phyloP scores from a whole-genome alignment of 768 basidiomycete genomes.

The Suillus subaureus region DNA sequence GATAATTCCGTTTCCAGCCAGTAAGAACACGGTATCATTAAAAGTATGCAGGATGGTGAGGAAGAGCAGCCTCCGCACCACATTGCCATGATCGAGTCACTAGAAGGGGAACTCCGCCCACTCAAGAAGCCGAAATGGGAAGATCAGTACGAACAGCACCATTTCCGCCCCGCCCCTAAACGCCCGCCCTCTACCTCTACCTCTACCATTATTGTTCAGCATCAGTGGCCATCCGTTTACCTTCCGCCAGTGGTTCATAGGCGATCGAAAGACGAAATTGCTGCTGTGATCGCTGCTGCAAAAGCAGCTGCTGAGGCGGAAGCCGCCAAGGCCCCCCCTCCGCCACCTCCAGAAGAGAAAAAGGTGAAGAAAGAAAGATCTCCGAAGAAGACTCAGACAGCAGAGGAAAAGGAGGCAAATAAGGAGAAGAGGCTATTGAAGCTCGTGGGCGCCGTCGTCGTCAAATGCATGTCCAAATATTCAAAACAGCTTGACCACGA shows the following conservation, averaged over 20 bases:
- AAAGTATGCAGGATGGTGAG: slow-evolving; percentile 30
- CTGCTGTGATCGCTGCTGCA: slow-evolving; percentile 42
- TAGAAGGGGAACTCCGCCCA: slow-evolving; percentile 31
- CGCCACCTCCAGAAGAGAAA: slow-evolving; percentile 16
- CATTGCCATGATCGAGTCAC: slow-evolving; percentile 22
- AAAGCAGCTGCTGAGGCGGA: slow-evolving; percentile 30
- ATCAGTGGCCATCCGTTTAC: too few relatives aligned
- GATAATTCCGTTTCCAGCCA: neutral
- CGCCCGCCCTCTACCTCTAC: neutral
- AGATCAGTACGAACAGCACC: slow-evolving; percentile 16
- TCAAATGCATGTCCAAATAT: slow-evolving; percentile 92
- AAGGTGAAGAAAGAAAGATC: slow-evolving; percentile 31
- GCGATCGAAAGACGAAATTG: slow-evolving; percentile 31
- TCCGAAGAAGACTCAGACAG: slow-evolving; percentile 43
- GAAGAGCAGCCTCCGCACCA: slow-evolving; percentile 23
- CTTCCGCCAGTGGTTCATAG: neutral
- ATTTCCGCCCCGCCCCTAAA: slow-evolving; percentile 15
- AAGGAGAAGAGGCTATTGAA: slow-evolving; percentile 85
- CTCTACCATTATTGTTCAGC: neutral
- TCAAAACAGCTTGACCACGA: slow-evolving; percentile 74
- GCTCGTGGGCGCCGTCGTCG: slow-evolving; percentile 87
- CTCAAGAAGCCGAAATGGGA: slow-evolving; percentile 35
- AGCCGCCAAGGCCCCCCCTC: slow-evolving; percentile 12
- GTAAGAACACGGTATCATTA: neutral
- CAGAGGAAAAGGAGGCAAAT: slow-evolving; percentile 63